phyloP scores from a whole-genome alignment of 1,284 basidiomycete genomes.

The Schizopora paradoxa region DNA sequence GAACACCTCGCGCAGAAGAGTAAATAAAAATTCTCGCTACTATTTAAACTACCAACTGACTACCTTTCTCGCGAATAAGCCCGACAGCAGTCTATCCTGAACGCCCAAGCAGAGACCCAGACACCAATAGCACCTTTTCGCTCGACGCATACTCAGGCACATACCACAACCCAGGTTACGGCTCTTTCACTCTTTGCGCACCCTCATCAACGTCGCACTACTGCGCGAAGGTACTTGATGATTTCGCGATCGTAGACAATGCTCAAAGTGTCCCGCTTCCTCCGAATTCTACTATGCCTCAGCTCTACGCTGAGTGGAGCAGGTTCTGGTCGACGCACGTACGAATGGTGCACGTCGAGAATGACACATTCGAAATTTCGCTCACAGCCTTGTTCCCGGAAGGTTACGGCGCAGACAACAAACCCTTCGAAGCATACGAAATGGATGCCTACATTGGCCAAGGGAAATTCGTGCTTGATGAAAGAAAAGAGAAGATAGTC shows the following conservation, averaged over 20 bases:
- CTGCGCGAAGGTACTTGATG: slow-evolving; percentile 23
- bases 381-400: slow-evolving; percentile 24
- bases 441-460: background rate
- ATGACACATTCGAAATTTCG: slow-evolving; percentile 16
- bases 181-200: slow-evolving; percentile 31
- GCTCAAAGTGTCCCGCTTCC: slow-evolving; percentile 9
- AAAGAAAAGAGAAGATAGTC: slow-evolving; percentile 15
- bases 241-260: slow-evolving; percentile 27
- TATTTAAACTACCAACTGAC: slow-evolving; percentile 21
- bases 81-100: background rate
- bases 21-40: background rate
- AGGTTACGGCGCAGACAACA: slow-evolving; percentile 27
- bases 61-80: slow-evolving; percentile 8
- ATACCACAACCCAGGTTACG: slow-evolving; percentile 32
- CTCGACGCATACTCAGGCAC: slow-evolving; percentile 29
- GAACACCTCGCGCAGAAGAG: background rate
- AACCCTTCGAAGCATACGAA: slow-evolving; percentile 24
- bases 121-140: background rate
- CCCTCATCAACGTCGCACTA: slow-evolving; percentile 20
- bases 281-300: slow-evolving; percentile 1
- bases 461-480: slow-evolving; percentile 20
- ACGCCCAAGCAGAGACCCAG: background rate
- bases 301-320: slow-evolving; percentile 26
- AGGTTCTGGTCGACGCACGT: slow-evolving; percentile 27
- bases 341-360: slow-evolving; percentile 19